Evolutionary conservation across 768 basidiomycete genomes (phyloP).

Genomic region (Lentinula lateritia): DNA sequence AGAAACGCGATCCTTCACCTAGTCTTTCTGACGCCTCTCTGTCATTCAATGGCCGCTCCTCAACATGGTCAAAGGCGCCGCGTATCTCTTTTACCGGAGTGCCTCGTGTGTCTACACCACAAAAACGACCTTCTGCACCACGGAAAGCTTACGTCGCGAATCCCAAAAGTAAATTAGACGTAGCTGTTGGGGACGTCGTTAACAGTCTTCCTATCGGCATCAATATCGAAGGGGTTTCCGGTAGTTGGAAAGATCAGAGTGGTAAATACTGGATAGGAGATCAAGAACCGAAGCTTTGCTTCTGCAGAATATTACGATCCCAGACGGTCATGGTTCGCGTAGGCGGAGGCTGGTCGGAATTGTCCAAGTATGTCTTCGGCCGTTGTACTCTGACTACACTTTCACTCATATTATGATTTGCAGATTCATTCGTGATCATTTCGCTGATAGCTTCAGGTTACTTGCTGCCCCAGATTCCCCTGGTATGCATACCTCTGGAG

Average conservation of each 20-base stretch:
- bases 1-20: conserved; percentile 48
- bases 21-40: conserved; percentile 56
- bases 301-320: conserved; percentile 85
- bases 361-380: conserved; percentile 66
- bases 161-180: conserved; percentile 87
- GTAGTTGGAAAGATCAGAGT: conserved; percentile 88
- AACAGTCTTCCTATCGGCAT: conserved; percentile 84
- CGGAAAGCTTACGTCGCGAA: conserved; percentile 79
- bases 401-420: conserved; percentile 7
- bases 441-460: conserved; percentile 76
- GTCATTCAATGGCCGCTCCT: conserved; percentile 31
- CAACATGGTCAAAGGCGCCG: conserved; percentile 67
- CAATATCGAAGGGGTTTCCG: conserved; percentile 73
- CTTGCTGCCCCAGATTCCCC: conserved; percentile 51
- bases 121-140: conserved; percentile 30
- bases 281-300: conserved; percentile 84
- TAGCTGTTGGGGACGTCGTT: conserved; percentile 88
- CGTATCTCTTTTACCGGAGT: conserved; percentile 51
- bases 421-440: conserved; percentile 85
- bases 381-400: neutral
- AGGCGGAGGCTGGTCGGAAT: conserved; percentile 90
- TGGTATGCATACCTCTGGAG: conserved; percentile 34
- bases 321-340: conserved; percentile 96
- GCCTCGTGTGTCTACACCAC: conserved; percentile 41
- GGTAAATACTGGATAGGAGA: conserved; percentile 97